Base-by-base conservation (phyloP, 2,329 filamentous ascomycete genomes). In the Clathrospora elynae region DNA sequence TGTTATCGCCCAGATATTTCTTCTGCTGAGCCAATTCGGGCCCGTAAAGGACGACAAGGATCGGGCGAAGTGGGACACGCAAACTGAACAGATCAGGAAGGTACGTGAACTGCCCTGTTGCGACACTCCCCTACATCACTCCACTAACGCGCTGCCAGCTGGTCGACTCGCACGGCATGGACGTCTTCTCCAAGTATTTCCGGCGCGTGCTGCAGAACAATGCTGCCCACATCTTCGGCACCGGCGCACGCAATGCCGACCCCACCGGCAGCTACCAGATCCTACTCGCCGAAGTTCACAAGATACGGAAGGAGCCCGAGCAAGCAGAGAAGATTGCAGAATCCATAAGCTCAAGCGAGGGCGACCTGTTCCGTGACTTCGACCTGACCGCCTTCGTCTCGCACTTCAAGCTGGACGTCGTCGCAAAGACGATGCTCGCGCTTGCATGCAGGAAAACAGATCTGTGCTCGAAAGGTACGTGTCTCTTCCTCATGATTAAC, bases 141-240 rank as follows among this genome's bases (percentile, higher is more conserved):
- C n/a, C 51, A 43, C 61, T 68, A 42, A 68, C 46, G 20, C 24
- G 18, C 26, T 14, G 9, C 38, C 55, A 96, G 88, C 85, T 97
- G 71, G 87, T 97, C 76, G 86, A 96, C 83, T 91, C 92, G 65
- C 86, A 95, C 90, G 91, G 91, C 68, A 99, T 99, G 92, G 95
- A 99, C 80, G 90, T 96, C 68, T 96, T 91, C 71, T 85, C 89
- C 49, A 95, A 91, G 78, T 96, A 93, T 73, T 95, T 99, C 74
- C 86, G 90, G 72, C 89, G 92, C 73, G 80, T 97, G 69, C 83
- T 99, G 67, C 87, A 87, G 73, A 86, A 86, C 74, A 96, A 96
- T 83, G 90, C 91, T 62, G 78, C 86, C 53, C 86, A 93, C 65
- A 93, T 99, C 69, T 97, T 97, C 68, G 86, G 90, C 36, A 84